Percentiles rank a stretch among this genome's conserved stretches.
Conservation (phyloP, 2,329 filamentous ascomycete genomes). For the Amauroascus verrucosus region DNA sequence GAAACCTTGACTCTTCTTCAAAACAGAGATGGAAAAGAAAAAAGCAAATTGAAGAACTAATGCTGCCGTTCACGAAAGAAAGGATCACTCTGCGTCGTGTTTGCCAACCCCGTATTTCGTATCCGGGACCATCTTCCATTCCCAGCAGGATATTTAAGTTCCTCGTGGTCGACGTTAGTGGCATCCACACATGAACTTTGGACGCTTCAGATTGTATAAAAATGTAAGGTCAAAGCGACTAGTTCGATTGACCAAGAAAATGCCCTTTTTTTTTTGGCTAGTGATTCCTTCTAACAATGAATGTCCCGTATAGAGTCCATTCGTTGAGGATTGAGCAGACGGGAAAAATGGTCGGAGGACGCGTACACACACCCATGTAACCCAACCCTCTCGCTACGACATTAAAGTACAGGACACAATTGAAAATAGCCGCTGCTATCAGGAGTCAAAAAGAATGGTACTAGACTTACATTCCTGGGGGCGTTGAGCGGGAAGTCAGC, state of each 20-base stretch:
- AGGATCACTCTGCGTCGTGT: not conserved
- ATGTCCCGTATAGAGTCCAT: too few relatives aligned
- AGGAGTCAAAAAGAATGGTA: not conserved
- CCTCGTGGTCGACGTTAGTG: constrained; percentile 2
- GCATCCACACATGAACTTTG: not conserved
- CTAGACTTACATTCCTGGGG: too few relatives aligned
- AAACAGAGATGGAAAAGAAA: too few relatives aligned
- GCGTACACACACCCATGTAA: too few relatives aligned
- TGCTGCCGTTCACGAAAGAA: not conserved
- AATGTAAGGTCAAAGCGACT: not conserved
- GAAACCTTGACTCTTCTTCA: not conserved
- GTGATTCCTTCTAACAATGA: not conserved
- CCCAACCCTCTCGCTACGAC: too few relatives aligned
- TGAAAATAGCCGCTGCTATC: too few relatives aligned
- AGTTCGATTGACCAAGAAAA: not conserved
- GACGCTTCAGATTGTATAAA: not conserved
- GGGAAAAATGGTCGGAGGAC: too few relatives aligned
- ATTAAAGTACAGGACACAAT: too few relatives aligned
- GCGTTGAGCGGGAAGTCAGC: too few relatives aligned
- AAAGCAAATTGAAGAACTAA: not conserved
- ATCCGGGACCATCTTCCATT: not conserved
- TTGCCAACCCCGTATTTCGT: constrained; percentile 4
- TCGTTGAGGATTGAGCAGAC: too few relatives aligned
- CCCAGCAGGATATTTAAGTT: constrained; percentile 1
- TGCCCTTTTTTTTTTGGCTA: not conserved